Evolutionary conservation across 495 filamentous ascomycete genomes (phyloP).

Genomic region (Cercophora scortea): DNA sequence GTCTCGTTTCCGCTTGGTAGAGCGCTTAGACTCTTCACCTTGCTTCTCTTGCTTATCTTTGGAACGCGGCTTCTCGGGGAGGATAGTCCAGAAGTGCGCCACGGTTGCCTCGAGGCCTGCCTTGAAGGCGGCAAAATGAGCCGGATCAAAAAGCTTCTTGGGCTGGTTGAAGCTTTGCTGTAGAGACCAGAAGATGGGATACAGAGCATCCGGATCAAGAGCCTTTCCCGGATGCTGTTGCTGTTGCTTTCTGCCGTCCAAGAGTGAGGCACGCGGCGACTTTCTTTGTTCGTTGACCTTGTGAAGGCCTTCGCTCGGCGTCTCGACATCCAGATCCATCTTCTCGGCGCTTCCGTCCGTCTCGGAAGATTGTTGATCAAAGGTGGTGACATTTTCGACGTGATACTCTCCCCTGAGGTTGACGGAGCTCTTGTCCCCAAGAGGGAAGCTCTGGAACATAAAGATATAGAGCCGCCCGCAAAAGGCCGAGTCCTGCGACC

Average conservation of each 20-base stretch:
- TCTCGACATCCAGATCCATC: conserved; percentile 47
- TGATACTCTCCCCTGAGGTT: conserved; percentile 96
- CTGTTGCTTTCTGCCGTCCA: conserved; percentile 32
- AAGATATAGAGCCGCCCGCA: conserved; percentile 97
- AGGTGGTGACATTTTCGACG: conserved; percentile 86
- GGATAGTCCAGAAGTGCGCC: conserved; percentile 67
- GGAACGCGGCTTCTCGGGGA: conserved; percentile 51
- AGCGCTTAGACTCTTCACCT: conserved; percentile 52
- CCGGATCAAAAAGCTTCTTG: conserved; percentile 63
- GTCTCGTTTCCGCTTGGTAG: conserved; percentile 67
- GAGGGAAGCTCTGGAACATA: conserved; percentile 91
- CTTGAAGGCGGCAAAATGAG: conserved; percentile 71
- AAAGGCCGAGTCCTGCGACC: conserved; percentile 94
- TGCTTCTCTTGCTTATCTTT: conserved; percentile 34
- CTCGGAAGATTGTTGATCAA: conserved; percentile 50
- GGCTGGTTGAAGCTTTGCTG: conserved; percentile 90
- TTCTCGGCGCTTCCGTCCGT: conserved; percentile 51
- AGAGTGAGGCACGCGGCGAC: conserved; percentile 44
- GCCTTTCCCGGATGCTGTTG: conserved; percentile 15
- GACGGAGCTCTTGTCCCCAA: conserved; percentile 93
- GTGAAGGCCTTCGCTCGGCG: conserved; percentile 12
- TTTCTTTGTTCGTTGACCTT: conserved; percentile 30
- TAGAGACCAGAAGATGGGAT: conserved; percentile 89
- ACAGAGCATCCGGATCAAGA: conserved; percentile 64
- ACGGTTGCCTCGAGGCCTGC: conserved; percentile 69